Percentiles rank a stretch among this genome's conserved stretches.
These are phyloP conservation scores for Pyropia haitanensis DNA, from an alignment of 23 red algal species.

Conservation along the genomic window DNA sequence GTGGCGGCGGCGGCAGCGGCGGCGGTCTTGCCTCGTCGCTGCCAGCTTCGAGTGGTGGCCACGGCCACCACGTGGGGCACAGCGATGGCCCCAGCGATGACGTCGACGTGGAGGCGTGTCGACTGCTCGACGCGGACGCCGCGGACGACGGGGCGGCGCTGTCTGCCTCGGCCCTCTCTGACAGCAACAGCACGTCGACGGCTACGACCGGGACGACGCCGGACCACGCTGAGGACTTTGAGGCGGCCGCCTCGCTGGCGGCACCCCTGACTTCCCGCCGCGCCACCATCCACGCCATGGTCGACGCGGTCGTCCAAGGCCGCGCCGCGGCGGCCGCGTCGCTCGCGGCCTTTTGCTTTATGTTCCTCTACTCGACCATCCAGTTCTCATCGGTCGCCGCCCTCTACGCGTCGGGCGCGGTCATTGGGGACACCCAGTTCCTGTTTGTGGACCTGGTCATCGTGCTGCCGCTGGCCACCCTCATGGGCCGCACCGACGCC, in stretches of 20 bases:
- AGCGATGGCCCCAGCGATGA: too few species aligned
- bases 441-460: constrained; percentile 33
- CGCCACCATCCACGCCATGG: constrained; percentile 9
- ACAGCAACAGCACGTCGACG: background rate
- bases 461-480: constrained; percentile 14
- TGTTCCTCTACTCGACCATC: constrained; percentile 27
- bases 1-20: background rate
- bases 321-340: constrained; percentile 24
- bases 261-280: constrained; percentile 10
- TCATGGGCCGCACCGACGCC: constrained; percentile 14
- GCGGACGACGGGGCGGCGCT: too few species aligned
- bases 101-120: too few species aligned
- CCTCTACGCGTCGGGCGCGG: constrained; percentile 7
- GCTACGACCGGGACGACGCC: background rate
- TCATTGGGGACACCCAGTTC: constrained; percentile 17
- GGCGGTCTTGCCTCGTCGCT: background rate
- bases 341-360: constrained; percentile 14
- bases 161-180: background rate
- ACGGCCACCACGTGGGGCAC: too few species aligned
- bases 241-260: constrained; percentile 25
- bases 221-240: constrained; percentile 9
- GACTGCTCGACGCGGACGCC: too few species aligned
- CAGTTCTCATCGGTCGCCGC: constrained; percentile 4
- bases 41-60: too few species aligned
- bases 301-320: constrained; percentile 8